Evolutionary conservation across 169 alveolate species (phyloP).

Genomic region (Plasmodium berghei): DNA sequence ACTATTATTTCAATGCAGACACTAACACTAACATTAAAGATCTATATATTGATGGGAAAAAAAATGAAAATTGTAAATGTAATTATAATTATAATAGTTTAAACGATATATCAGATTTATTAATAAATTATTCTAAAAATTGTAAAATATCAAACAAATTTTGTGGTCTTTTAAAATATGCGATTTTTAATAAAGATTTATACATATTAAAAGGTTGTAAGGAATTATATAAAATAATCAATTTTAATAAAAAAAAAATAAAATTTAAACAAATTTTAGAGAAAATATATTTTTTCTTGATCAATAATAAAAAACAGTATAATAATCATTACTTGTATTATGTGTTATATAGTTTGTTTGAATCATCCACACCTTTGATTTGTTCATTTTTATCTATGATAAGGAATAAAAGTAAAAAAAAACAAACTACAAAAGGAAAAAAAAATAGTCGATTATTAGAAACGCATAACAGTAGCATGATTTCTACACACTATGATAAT

Average conservation of each 20-base stretch:
- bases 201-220: constrained; percentile 9
- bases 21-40: no score
- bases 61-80: no score
- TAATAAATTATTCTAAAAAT: no score
- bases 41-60: no score
- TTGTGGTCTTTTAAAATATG: constrained; percentile 1
- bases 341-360: constrained; percentile 39
- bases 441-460: no score
- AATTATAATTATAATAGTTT: no score
- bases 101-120: no score
- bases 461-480: no score
- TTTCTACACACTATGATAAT: no score
- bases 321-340: constrained; percentile 26
- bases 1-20: no score
- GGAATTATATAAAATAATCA: constrained; percentile 29
- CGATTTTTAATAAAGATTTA: constrained; percentile 34
- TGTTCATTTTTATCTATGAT: background rate
- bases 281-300: constrained; percentile 11
- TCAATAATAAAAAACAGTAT: constrained; percentile 13
- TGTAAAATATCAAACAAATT: background rate
- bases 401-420: no score
- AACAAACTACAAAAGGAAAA: no score
- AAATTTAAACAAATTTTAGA: constrained; percentile 9
- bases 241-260: constrained; percentile 10
- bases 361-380: background rate